Evolutionary conservation across 768 basidiomycete genomes (phyloP).

Genomic region (Lyophyllum atratum): DNA sequence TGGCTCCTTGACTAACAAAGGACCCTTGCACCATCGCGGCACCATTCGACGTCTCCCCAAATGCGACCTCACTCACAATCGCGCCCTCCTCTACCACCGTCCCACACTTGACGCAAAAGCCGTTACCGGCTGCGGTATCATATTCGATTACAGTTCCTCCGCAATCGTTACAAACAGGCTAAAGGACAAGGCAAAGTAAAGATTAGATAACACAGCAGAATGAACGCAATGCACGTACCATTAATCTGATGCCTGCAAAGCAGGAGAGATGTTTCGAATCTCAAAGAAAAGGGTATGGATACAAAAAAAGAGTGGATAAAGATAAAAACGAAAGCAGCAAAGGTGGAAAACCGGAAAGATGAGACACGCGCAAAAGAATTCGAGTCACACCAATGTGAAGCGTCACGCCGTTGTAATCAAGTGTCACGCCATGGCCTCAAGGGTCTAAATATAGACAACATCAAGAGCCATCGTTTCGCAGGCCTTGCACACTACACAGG

Average conservation of each 20-base stretch:
- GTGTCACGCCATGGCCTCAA: too few species aligned
- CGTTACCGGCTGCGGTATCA: conserved; percentile 81
- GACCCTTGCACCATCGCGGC: conserved; percentile 96
- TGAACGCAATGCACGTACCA: conserved; percentile 4
- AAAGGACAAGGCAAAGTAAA: neutral
- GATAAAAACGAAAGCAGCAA: conserved; percentile 9
- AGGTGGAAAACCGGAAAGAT: conserved; percentile 5
- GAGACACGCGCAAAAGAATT: neutral
- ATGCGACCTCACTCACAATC: conserved; percentile 91
- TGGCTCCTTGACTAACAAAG: conserved; percentile 88
- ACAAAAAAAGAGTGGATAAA: conserved; percentile 16
- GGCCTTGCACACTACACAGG: too few species aligned
- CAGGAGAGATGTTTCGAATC: neutral
- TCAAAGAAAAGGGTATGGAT: conserved; percentile 13
- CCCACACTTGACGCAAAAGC: conserved; percentile 84
- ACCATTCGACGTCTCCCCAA: conserved; percentile 91
- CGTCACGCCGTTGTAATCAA: neutral
- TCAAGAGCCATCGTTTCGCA: too few species aligned
- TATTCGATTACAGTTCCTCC: conserved; percentile 86
- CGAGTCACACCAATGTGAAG: conserved; percentile 5
- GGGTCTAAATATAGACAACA: too few species aligned
- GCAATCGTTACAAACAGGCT: conserved; percentile 72
- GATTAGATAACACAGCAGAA: conserved; percentile 13
- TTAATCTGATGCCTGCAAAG: conserved; percentile 6
- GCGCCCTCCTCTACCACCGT: conserved; percentile 92